Evolutionary conservation across 176 grass and related monocot genomes (phyloP), one percentile per base, ranked within the genome.

Genomic region (Oryza longistaminata): DNA sequence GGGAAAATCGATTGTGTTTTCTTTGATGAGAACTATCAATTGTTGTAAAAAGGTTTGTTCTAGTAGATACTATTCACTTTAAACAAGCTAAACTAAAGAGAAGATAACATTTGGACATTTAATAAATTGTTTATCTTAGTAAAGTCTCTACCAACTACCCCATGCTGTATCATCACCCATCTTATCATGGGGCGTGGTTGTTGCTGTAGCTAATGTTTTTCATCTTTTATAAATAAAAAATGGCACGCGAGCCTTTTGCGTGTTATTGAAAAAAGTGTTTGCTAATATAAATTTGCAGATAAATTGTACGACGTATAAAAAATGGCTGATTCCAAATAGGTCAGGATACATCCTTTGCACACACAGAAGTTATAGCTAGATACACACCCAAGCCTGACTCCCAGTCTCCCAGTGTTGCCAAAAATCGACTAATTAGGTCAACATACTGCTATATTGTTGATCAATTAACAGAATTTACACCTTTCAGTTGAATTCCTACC

Each of bases 31-130:
- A 60, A 11, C 1, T 61, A 68, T 64, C 34, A 5, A 65, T 61
- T 2, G 10, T 61, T 73, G 71, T 24, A 74, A 39, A 81, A 76
- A 71, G 21, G 7, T 85, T 76, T 21, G 33, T 31, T 5, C 39
- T 35, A 46, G 9, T 42, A 62, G 73, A 73, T 72, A 48, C 15
- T 76, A 85, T 68, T 26, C 7, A 26, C n/a, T 33, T 74, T 86
- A 42, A 75, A 33, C 33, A 25, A 55, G 45, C 33, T 44, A 43
- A 87, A 81, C 13, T 48, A 66, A 67, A 81, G 3, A 68, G 12
- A 9, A 40, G 49, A 27, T 73, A 9, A 48, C 6, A 65, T 64
- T 27, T 82, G 35, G 34, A 68, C 33, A 60, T 55, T 60, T 70
- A 21, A 81, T 9, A 14, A 69, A 79, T 12, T 50, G 29, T 44